These are phyloP conservation scores for Cercospora sp. DNA, from an alignment of 2,329 filamentous ascomycete genomes.

Conservation along the genomic window DNA sequence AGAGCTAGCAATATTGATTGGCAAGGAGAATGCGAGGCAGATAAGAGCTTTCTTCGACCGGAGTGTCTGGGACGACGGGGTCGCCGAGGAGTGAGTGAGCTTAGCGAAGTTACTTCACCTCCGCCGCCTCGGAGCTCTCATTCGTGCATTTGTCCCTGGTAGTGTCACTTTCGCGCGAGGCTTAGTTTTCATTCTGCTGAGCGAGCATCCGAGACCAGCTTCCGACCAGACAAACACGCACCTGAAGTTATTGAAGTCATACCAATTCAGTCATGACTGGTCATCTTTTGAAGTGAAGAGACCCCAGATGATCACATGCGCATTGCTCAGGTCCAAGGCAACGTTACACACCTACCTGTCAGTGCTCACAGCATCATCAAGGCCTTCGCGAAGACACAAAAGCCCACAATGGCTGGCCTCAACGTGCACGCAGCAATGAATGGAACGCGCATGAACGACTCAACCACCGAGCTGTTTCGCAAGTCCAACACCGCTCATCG, in stretches of 20 bases:
- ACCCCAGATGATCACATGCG: background rate
- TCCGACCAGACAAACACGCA: background rate
- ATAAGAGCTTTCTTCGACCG: constrained; percentile 79
- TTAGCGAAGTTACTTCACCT: background rate
- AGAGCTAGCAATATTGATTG: constrained; percentile 73
- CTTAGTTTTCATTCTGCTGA: background rate
- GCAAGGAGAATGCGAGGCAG: constrained; percentile 72
- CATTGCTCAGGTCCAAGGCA: background rate
- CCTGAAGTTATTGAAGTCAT: background rate
- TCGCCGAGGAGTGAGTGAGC: constrained; percentile 25
- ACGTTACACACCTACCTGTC: background rate
- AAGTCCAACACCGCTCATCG: background rate
- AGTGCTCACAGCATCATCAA: background rate
- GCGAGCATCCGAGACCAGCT: background rate
- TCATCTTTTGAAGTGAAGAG: background rate
- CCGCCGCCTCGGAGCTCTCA: background rate
- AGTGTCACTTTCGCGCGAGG: background rate
- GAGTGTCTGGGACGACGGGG: constrained; percentile 55
- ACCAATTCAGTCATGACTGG: background rate
- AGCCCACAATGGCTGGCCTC: background rate
- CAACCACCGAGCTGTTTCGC: background rate
- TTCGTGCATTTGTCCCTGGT: background rate
- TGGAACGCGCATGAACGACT: background rate
- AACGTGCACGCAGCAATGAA: background rate
- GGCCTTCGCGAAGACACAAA: background rate